Percentiles rank a stretch among this genome's conserved stretches.
These are phyloP conservation scores for Amanita subjunquillea DNA, from an alignment of 768 basidiomycete genomes.

Conservation along the genomic window DNA sequence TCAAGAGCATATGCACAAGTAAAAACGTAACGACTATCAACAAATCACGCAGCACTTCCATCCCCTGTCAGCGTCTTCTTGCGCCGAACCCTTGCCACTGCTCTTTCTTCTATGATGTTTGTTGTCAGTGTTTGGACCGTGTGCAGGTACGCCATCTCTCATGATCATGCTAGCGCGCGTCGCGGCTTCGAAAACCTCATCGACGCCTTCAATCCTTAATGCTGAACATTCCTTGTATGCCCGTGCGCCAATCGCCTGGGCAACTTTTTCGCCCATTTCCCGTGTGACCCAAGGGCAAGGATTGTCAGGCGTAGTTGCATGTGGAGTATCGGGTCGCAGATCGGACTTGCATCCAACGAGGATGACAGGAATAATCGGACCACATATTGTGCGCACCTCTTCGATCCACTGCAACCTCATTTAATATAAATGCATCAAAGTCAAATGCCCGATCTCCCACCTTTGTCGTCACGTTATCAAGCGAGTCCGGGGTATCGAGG, in stretches of 20 bases:
- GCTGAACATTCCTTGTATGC: conserved; percentile 94
- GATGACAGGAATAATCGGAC: conserved; percentile 83
- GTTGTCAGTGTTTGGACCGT: conserved; percentile 23
- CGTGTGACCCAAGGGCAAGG: conserved; percentile 54
- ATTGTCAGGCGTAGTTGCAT: conserved; percentile 35
- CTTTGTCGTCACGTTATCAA: conserved; percentile 93
- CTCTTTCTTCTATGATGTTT: conserved; percentile 46
- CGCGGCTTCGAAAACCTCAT: conserved; percentile 96
- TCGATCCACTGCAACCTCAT: conserved; percentile 75
- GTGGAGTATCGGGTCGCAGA: conserved; percentile 53
- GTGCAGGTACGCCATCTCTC: conserved; percentile 65
- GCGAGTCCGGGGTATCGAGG: conserved; percentile 91
- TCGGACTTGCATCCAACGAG: conserved; percentile 97
- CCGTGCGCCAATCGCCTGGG: conserved; percentile 77
- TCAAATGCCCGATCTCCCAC: conserved; percentile 25
- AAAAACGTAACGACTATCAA: conserved; percentile 17
- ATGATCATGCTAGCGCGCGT: conserved; percentile 96
- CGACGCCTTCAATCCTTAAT: conserved; percentile 83
- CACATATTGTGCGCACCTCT: conserved; percentile 96
- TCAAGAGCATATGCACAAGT: conserved; percentile 2
- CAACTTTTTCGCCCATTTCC: conserved; percentile 74
- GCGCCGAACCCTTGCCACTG: conserved; percentile 31
- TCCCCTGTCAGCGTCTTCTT: conserved; percentile 39
- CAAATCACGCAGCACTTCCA: conserved; percentile 70
- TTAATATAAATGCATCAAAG: background rate